Conservation (phyloP, 2,329 filamentous ascomycete genomes). For the Nothophoma quercina region DNA sequence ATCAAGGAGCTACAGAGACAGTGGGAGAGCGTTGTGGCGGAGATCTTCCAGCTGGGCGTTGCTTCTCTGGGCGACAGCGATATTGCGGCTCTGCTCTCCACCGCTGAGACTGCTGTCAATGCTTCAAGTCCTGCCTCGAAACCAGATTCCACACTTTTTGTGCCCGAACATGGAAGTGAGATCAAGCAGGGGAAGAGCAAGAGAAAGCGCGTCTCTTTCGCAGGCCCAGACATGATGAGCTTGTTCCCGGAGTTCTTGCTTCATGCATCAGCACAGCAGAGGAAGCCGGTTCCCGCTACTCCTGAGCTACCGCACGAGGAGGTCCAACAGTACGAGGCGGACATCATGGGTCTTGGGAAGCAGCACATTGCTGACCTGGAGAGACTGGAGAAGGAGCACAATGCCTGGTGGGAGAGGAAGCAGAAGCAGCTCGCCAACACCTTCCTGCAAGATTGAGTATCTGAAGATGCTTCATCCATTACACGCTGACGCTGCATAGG, state of each 20-base stretch:
- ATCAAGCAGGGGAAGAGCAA: not conserved
- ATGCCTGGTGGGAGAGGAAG: slow-evolving; percentile 39
- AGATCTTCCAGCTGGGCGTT: slow-evolving; percentile 42
- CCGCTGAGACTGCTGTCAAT: not conserved
- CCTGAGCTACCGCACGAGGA: slow-evolving; percentile 22
- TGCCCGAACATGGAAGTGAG: slow-evolving; percentile 23
- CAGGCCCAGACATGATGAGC: not conserved
- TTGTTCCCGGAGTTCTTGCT: slow-evolving; percentile 32
- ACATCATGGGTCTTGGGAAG: slow-evolving; percentile 27
- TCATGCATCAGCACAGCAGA: slow-evolving; percentile 15
- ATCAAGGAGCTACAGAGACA: slow-evolving; percentile 30
- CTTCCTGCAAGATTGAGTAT: slow-evolving; percentile 26
- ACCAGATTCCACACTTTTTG: slow-evolving; percentile 26
- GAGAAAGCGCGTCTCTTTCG: slow-evolving; percentile 38
- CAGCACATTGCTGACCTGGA: slow-evolving; percentile 29
- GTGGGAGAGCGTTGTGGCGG: slow-evolving; percentile 38
- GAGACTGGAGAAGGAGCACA: slow-evolving; percentile 31
- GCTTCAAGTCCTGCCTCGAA: not conserved
- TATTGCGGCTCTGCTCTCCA: slow-evolving; percentile 30
- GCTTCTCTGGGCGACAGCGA: slow-evolving; percentile 30
- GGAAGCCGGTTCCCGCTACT: slow-evolving; percentile 7
- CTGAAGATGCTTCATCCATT: not conserved
- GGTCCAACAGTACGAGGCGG: slow-evolving; percentile 23
- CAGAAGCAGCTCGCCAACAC: slow-evolving; percentile 23
- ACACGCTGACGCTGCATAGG: not conserved